These are phyloP conservation scores for Bidens hawaiensis DNA, from an alignment of 140 eudicot species.

Conservation along the genomic window DNA sequence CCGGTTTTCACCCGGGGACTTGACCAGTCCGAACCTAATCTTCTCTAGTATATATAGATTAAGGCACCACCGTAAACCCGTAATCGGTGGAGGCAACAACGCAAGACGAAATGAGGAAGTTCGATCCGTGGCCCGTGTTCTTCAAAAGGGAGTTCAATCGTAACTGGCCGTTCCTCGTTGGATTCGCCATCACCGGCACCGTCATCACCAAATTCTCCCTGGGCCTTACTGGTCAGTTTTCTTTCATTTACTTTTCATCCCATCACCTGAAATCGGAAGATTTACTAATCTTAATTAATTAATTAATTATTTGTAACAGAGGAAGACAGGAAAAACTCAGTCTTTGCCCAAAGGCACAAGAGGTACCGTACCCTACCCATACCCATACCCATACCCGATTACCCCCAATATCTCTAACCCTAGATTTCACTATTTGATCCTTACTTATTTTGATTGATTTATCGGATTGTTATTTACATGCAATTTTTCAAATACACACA, in stretches of 20 bases:
- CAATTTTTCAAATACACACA: too few relatives aligned
- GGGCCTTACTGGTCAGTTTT: conserved; percentile 47
- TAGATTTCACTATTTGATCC: conserved; percentile 16
- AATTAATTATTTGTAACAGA: conserved; percentile 33
- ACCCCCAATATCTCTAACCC: conserved; percentile 16
- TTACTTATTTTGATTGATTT: too few relatives aligned
- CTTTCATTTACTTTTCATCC: neutral
- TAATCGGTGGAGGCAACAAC: neutral
- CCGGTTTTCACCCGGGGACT: too few relatives aligned
- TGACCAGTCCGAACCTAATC: too few relatives aligned
- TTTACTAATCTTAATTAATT: neutral
- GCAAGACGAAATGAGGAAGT: conserved; percentile 37
- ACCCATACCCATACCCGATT: too few relatives aligned
- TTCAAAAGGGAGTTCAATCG: conserved; percentile 70
- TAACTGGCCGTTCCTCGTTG: conserved; percentile 81
- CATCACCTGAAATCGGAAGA: neutral
- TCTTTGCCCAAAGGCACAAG: conserved; percentile 61
- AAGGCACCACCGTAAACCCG: too few relatives aligned
- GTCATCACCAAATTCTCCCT: conserved; percentile 71
- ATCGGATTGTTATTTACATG: too few relatives aligned
- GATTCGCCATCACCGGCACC: conserved; percentile 68
- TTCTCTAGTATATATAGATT: too few relatives aligned
- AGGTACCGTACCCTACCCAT: conserved; percentile 16
- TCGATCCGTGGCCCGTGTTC: conserved; percentile 80
- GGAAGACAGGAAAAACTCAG: conserved; percentile 69